Conservation (phyloP, 2,329 filamentous ascomycete genomes). For the Scedosporium aurantiacum region DNA sequence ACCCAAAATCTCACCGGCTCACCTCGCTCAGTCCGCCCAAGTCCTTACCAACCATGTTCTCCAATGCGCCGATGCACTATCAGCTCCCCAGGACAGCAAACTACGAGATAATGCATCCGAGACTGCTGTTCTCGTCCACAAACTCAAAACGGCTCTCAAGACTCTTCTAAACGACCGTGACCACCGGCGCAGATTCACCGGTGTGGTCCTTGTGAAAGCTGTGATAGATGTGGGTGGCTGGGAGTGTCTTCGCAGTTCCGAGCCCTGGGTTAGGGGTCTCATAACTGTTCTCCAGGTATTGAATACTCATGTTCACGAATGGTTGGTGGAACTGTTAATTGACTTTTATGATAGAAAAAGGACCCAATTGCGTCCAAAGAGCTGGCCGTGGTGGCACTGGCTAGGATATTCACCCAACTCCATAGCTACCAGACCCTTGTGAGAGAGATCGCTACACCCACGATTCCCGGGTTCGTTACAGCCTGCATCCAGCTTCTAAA, state of each 20-base stretch:
- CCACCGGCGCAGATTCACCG: constrained; percentile 64
- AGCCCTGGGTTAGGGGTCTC: constrained; percentile 68
- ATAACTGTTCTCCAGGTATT: constrained; percentile 62
- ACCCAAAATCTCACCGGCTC: constrained; percentile 36
- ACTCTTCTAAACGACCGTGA: constrained; percentile 69
- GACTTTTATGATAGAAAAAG: constrained; percentile 47
- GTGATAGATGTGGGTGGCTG: constrained; percentile 73
- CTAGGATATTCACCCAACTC: constrained; percentile 73
- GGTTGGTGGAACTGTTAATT: constrained; percentile 9
- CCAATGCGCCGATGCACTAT: constrained; percentile 50
- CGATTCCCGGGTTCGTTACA: constrained; percentile 61
- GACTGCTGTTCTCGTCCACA: constrained; percentile 61
- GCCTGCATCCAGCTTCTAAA: constrained; percentile 59
- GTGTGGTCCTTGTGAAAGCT: constrained; percentile 68
- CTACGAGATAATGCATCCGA: constrained; percentile 54
- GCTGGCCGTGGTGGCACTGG: constrained; percentile 64
- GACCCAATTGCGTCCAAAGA: constrained; percentile 67
- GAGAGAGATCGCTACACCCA: constrained; percentile 79
- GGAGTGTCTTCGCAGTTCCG: constrained; percentile 63
- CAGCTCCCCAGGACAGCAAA: constrained; percentile 48
- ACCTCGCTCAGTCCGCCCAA: constrained; percentile 64
- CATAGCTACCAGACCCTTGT: constrained; percentile 74
- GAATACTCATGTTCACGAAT: constrained; percentile 9
- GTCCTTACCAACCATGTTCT: constrained; percentile 52
- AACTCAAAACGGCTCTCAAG: constrained; percentile 66